These are phyloP conservation scores for Tulasnella sp. DNA, from an alignment of 768 basidiomycete genomes.

Conservation along the genomic window DNA sequence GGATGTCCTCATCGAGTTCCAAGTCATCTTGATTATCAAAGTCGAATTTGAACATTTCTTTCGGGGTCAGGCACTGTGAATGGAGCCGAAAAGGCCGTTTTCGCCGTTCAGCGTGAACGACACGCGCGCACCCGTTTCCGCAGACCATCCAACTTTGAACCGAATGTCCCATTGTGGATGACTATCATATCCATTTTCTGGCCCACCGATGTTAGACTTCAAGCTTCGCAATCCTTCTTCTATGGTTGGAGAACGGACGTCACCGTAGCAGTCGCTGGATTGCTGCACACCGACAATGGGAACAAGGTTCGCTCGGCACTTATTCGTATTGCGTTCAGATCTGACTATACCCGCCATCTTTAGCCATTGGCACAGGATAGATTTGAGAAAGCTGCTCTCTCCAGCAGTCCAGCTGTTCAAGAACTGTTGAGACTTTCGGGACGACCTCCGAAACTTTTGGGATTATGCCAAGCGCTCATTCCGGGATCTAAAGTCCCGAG, in stretches of 20 bases:
- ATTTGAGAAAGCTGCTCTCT: not conserved
- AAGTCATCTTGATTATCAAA: constrained; percentile 42
- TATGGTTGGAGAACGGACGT: not conserved
- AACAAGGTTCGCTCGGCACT: not conserved
- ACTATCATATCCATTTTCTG: not conserved
- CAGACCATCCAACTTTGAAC: not conserved
- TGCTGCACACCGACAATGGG: not conserved
- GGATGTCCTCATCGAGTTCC: not conserved
- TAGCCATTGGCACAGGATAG: not conserved
- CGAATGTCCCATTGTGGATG: constrained; percentile 3
- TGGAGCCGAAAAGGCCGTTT: not conserved
- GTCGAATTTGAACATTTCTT: constrained; percentile 56
- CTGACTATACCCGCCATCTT: not conserved
- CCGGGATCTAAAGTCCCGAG: not conserved
- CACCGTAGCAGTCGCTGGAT: not conserved
- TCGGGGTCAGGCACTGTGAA: not conserved
- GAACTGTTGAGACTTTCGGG: not conserved
- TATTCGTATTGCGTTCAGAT: not conserved
- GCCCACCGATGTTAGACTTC: not conserved
- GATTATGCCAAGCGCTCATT: not conserved
- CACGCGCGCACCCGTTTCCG: not conserved
- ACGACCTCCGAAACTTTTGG: not conserved
- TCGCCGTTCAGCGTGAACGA: not conserved
- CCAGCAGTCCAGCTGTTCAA: not conserved
- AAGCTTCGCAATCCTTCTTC: not conserved